These are phyloP conservation scores for Medicago lupulina DNA, from an alignment of 306 rosid species.

Conservation along the genomic window DNA sequence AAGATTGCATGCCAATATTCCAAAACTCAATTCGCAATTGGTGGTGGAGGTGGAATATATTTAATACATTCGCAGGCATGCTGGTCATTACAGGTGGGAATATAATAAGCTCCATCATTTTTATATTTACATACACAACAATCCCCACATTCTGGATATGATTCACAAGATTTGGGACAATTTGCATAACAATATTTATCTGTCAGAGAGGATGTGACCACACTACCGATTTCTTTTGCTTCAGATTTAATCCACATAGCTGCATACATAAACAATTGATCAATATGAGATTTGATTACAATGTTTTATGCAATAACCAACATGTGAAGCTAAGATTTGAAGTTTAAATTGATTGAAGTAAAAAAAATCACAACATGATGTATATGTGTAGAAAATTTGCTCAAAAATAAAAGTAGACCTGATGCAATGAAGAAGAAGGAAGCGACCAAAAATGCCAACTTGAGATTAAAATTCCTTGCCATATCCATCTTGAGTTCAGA, in stretches of 20 bases:
- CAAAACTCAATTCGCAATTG: neutral
- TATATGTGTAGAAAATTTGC: neutral
- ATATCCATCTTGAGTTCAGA: neutral
- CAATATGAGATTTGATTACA: neutral
- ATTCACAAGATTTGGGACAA: neutral
- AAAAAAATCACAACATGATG: neutral
- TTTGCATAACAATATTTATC: neutral
- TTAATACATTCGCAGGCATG: neutral
- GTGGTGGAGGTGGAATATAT: neutral
- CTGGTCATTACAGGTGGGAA: neutral
- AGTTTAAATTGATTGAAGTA: neutral
- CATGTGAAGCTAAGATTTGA: neutral
- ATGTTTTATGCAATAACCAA: neutral
- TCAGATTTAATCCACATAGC: neutral
- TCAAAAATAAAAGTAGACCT: neutral
- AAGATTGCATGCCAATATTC: neutral
- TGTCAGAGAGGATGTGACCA: neutral
- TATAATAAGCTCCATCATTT: neutral
- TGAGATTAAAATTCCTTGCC: neutral
- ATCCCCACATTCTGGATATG: neutral
- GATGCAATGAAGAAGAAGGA: neutral
- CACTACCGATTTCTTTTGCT: neutral
- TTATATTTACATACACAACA: neutral
- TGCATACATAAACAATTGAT: neutral
- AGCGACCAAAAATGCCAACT: neutral